Base-by-base conservation (phyloP, 805 yeast species). In the Hanseniaspora opuntiae region DNA sequence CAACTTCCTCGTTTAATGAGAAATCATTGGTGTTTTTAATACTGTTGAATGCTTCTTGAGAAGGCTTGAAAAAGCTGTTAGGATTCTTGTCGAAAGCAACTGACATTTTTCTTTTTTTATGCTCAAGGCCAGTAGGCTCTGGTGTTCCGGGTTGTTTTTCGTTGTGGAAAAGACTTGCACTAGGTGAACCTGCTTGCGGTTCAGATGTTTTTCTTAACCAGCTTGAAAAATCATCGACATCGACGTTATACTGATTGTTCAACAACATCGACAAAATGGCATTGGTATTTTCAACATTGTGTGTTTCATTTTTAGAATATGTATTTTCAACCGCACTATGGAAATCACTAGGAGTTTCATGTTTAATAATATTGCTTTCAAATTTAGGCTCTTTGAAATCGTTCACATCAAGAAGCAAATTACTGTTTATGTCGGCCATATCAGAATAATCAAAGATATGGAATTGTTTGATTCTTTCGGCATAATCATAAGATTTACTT, bases 1-100 rank as follows among this genome's bases (percentile, higher is more conserved):
- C 70, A 42, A 67, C 66, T 52, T 67, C 69, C 47, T 66, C 64
- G 48, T 67, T 64, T 28, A 67, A 58, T 4, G 69, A 62, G 48
- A 67, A 66, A 51, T 67, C 70, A 45, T 65, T 65, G 1, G 60
- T 62, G 55, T 65, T 61, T 39, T 58, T 60, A 32, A 60, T 57
- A 38, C 61, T 65, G 47, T 58, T 59, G 24, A 61, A 62, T 46
- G 33, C 12, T n/a, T 44, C 54, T 37, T 51, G 39, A 4, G 44
- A 32, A 3, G 54, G 36, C 30, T 51, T 51, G 2, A 44, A 10
- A 30, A 33, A 51, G 20, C 33, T 44, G 10, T n/a, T 24, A 8
- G 20, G 3, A 14, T 30, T 19, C 25, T 44, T 44, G 4, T 19
- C n/a, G 11, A 19, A 24, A 4, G 37, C 36, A 30, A 44, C 10